Conservation (phyloP, 305 asterid species). For the Plantago coronopus region DNA sequence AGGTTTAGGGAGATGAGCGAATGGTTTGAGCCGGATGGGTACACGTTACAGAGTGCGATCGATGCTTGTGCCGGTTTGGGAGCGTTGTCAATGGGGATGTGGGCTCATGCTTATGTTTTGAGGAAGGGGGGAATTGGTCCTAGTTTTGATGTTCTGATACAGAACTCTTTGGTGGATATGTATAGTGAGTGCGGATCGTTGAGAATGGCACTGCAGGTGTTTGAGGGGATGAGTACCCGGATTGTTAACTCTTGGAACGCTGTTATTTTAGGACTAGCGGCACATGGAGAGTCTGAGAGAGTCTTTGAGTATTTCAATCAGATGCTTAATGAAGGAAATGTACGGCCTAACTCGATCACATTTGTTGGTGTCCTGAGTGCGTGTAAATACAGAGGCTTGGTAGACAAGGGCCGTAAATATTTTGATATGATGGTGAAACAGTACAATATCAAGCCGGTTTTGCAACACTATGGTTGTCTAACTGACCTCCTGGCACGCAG, state of each 20-base stretch:
- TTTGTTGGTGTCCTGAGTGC: constrained; percentile 63
- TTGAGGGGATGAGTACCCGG: constrained; percentile 42
- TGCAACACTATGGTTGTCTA: constrained; percentile 79
- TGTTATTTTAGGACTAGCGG: constrained; percentile 55
- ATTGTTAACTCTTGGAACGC: constrained; percentile 76
- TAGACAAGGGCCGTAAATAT: constrained; percentile 45
- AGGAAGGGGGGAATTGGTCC: constrained; percentile 28
- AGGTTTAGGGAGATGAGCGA: constrained; percentile 48
- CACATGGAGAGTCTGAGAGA: constrained; percentile 58
- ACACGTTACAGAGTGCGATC: constrained; percentile 64
- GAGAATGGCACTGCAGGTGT: constrained; percentile 54
- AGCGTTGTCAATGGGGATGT: constrained; percentile 65
- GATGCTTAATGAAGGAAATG: constrained; percentile 45
- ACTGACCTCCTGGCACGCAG: constrained; percentile 65
- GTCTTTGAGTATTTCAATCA: constrained; percentile 38
- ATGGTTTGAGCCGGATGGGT: constrained; percentile 63
- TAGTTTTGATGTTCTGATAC: constrained; percentile 41
- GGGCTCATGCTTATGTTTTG: constrained; percentile 60
- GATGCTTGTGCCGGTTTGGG: constrained; percentile 73
- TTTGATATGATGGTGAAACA: constrained; percentile 47
- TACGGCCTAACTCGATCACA: constrained; percentile 65
- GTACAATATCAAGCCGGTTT: constrained; percentile 49
- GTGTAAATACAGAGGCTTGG: constrained; percentile 73
- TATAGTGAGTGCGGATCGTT: constrained; percentile 74
- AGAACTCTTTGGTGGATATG: constrained; percentile 66